phyloP scores from a whole-genome alignment of 352 stramenopile genomes.

The Phytopythium vexans region DNA sequence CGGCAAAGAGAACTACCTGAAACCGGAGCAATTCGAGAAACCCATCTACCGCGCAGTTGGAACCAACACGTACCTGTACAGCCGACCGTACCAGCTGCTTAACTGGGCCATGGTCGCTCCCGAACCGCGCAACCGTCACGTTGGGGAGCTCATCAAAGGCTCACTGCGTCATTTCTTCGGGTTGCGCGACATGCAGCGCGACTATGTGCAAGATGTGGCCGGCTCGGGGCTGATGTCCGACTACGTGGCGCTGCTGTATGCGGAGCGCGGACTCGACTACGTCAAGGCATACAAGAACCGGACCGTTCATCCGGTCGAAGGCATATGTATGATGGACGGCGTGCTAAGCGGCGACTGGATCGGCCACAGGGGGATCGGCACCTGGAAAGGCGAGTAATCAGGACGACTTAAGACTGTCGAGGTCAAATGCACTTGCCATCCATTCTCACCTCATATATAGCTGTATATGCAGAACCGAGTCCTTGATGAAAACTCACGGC shows the following conservation, averaged over 20 bases:
- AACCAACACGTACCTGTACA: slow-evolving; percentile 4
- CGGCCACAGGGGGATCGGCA: too few relatives aligned
- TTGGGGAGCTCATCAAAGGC: slow-evolving; percentile 8
- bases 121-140: slow-evolving; percentile 9
- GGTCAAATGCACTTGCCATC: too few relatives aligned
- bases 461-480: too few relatives aligned
- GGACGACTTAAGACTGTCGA: too few relatives aligned
- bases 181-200: slow-evolving; percentile 12
- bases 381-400: too few relatives aligned
- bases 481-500: too few relatives aligned
- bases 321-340: too few relatives aligned
- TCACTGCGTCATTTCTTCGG: slow-evolving; percentile 16
- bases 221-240: slow-evolving; percentile 14
- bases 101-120: slow-evolving; percentile 14
- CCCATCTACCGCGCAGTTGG: slow-evolving; percentile 4
- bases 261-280: slow-evolving; percentile 3
- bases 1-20: slow-evolving; percentile 7
- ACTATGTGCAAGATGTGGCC: slow-evolving; percentile 9
- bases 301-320: too few relatives aligned
- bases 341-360: too few relatives aligned
- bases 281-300: neutral
- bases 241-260: slow-evolving; percentile 16
- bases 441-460: too few relatives aligned
- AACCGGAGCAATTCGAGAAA: neutral
- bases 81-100: slow-evolving; percentile 14